Evolutionary conservation across 2,329 filamentous ascomycete genomes (phyloP).

Genomic region (Claviceps spartinae): DNA sequence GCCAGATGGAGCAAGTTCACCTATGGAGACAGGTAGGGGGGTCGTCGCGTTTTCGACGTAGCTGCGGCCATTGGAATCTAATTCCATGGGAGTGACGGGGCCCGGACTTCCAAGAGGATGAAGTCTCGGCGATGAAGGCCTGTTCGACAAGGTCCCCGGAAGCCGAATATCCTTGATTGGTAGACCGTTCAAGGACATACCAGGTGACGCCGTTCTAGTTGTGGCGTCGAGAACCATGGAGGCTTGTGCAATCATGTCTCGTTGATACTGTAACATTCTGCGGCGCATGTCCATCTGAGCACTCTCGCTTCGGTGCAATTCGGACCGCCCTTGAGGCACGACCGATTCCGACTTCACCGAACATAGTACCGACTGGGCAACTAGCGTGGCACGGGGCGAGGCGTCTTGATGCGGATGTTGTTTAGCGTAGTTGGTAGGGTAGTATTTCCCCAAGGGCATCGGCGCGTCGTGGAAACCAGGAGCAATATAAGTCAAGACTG

Average conservation of each 20-base stretch:
- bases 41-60: conserved; percentile 19
- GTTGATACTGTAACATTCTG: conserved; percentile 43
- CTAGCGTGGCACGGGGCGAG: conserved; percentile 9
- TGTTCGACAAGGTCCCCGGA: conserved; percentile 24
- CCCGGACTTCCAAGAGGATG: conserved; percentile 43
- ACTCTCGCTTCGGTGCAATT: conserved; percentile 6
- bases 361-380: conserved; percentile 16
- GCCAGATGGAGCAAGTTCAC: background rate
- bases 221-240: conserved; percentile 26
- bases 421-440: conserved; percentile 46
- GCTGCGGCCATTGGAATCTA: conserved; percentile 27
- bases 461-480: conserved; percentile 32
- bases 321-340: conserved; percentile 11
- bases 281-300: conserved; percentile 32
- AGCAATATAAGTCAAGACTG: conserved; percentile 37
- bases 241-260: conserved; percentile 47
- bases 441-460: conserved; percentile 48
- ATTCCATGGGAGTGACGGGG: conserved; percentile 47
- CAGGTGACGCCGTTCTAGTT: conserved; percentile 12
- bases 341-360: conserved; percentile 23
- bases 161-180: conserved; percentile 26
- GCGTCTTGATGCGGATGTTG: conserved; percentile 8
- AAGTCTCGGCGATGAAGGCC: conserved; percentile 36
- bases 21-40: background rate
- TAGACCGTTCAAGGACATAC: conserved; percentile 21